Conservation (phyloP, 495 filamentous ascomycete species). For the Hypoxylon cercidicola region DNA sequence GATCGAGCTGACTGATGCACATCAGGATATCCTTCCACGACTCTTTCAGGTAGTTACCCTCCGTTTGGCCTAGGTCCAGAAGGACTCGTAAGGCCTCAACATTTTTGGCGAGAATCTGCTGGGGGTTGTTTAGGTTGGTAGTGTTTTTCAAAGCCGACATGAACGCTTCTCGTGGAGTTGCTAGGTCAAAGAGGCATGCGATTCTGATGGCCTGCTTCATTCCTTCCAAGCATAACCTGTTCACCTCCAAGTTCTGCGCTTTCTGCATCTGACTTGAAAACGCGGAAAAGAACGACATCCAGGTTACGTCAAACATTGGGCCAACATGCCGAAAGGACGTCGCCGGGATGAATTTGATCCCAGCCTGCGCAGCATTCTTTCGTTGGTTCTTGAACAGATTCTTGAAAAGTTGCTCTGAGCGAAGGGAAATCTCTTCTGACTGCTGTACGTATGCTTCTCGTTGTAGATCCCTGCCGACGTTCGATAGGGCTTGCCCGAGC, state of each 20-base stretch:
- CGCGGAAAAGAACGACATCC: constrained; percentile 98
- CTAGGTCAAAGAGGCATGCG: constrained; percentile 90
- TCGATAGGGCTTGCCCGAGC: constrained; percentile 88
- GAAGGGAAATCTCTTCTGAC: constrained; percentile 84
- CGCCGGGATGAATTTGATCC: constrained; percentile 85
- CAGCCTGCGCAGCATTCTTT: constrained; percentile 74
- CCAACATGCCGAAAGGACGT: constrained; percentile 94
- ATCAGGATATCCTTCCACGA: constrained; percentile 97
- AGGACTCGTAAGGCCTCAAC: constrained; percentile 91
- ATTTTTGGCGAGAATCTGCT: constrained; percentile 96
- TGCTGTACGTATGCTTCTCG: constrained; percentile 93
- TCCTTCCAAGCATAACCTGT: constrained; percentile 92
- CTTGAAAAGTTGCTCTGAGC: constrained; percentile 83
- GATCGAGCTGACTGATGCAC: constrained; percentile 95
- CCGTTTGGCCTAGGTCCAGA: constrained; percentile 89
- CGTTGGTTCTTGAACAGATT: constrained; percentile 87
- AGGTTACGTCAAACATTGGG: constrained; percentile 98
- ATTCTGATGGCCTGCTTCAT: constrained; percentile 92
- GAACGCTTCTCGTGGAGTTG: constrained; percentile 91
- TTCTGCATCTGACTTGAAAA: constrained; percentile 92
- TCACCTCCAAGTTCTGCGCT: constrained; percentile 88
- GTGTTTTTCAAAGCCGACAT: constrained; percentile 92
- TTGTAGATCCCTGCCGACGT: constrained; percentile 89
- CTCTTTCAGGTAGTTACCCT: constrained; percentile 86
- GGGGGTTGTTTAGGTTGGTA: constrained; percentile 93